Evolutionary conservation across 441 rosid genomes (phyloP).

Genomic region (Manihot esculenta): DNA sequence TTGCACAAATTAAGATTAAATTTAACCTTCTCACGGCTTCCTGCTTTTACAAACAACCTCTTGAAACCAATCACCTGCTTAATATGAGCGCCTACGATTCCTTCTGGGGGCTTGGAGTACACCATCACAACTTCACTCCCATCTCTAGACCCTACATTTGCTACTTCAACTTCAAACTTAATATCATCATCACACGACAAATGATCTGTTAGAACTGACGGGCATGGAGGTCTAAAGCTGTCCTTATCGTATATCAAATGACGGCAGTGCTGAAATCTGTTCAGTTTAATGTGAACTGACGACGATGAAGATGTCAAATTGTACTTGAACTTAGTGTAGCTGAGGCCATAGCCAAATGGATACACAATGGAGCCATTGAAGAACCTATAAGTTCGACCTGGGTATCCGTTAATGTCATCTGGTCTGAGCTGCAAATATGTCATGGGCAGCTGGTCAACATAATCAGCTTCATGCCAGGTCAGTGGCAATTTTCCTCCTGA

Average conservation of each 20-base stretch:
- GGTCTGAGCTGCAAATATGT: slow-evolving; percentile 49
- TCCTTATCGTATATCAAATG: not conserved
- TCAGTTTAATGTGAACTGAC: not conserved
- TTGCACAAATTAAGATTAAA: slow-evolving; percentile 34
- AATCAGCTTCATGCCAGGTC: slow-evolving; percentile 38
- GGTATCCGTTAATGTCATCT: slow-evolving; percentile 28
- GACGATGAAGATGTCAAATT: slow-evolving; percentile 17
- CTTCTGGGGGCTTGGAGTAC: slow-evolving; percentile 32
- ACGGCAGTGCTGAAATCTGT: slow-evolving; percentile 26
- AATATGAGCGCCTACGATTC: slow-evolving; percentile 13
- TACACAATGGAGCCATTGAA: slow-evolving; percentile 32
- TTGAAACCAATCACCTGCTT: slow-evolving; percentile 41
- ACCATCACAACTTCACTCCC: slow-evolving; percentile 40
- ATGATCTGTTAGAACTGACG: slow-evolving; percentile 22
- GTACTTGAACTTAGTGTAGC: slow-evolving; percentile 33
- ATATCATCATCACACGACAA: slow-evolving; percentile 27
- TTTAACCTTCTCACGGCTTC: slow-evolving; percentile 25
- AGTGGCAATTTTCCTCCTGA: slow-evolving; percentile 50
- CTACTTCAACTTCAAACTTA: slow-evolving; percentile 21
- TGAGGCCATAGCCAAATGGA: slow-evolving; percentile 49
- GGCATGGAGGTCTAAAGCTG: slow-evolving; percentile 1
- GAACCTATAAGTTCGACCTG: slow-evolving; percentile 44
- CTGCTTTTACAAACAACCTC: slow-evolving; percentile 32
- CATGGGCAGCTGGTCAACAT: slow-evolving; percentile 36
- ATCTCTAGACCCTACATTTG: slow-evolving; percentile 29